Evolutionary conservation across 176 grass and related monocot species (phyloP).

Genomic region (Chloris gayana): DNA sequence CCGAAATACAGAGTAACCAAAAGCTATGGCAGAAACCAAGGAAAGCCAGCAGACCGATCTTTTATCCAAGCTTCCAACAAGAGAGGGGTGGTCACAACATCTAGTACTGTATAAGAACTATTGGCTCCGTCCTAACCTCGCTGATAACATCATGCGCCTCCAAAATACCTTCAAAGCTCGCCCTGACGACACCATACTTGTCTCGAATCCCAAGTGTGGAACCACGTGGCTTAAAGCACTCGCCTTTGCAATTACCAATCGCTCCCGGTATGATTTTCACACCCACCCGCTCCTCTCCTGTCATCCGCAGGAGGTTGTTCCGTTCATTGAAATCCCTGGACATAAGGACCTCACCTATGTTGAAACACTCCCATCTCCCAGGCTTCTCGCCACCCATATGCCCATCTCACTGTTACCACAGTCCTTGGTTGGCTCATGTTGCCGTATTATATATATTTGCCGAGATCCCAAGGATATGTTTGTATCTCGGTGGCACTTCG

Average conservation of each 20-base stretch:
- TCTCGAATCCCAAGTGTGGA: conserved; percentile 12
- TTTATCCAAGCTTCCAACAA: neutral
- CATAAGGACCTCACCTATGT: neutral
- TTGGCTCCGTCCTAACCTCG: neutral
- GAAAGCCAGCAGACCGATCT: neutral
- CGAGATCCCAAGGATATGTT: conserved; percentile 3
- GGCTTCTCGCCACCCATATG: neutral
- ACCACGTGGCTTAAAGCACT: conserved; percentile 47
- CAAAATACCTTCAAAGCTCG: conserved; percentile 11
- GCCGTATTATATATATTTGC: neutral
- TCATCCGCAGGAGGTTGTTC: conserved; percentile 18
- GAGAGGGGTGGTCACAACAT: neutral
- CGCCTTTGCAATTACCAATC: conserved; percentile 19
- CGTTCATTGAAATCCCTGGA: neutral
- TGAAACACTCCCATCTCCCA: neutral
- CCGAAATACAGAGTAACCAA: too few species aligned
- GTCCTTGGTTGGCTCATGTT: neutral
- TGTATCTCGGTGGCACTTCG: conserved; percentile 24
- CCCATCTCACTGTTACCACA: neutral
- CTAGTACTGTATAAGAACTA: conserved; percentile 12
- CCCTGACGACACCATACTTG: conserved; percentile 7
- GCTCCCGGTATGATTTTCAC: neutral
- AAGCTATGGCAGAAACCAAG: neutral
- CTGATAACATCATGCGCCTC: neutral
- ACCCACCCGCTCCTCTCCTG: neutral